These are phyloP conservation scores for Exophiala oligosperma DNA, from an alignment of 2,329 filamentous ascomycete genomes.

Conservation along the genomic window DNA sequence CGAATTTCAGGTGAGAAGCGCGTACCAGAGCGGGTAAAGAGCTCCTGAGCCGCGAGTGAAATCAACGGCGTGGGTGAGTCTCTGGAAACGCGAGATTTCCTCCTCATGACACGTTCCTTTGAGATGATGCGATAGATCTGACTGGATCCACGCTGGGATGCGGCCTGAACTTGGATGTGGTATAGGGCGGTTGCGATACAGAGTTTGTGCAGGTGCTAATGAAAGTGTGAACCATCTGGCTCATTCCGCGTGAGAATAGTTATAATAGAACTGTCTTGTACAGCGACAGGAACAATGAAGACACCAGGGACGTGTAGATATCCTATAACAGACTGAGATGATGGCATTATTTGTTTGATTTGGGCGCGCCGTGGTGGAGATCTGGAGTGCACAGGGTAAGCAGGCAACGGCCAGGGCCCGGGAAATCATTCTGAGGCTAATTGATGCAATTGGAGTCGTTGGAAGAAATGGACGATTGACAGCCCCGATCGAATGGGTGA, in stretches of 20 bases:
- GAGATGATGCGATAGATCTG: background rate
- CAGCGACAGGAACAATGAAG: background rate
- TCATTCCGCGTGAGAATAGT: background rate
- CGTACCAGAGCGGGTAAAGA: slow-evolving; percentile 3
- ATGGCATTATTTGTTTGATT: slow-evolving; percentile 26
- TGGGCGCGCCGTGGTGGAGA: slow-evolving; percentile 18
- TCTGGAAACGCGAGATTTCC: slow-evolving; percentile 19
- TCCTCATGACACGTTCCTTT: slow-evolving; percentile 24
- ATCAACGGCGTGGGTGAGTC: slow-evolving; percentile 15
- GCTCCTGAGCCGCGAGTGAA: slow-evolving; percentile 2
- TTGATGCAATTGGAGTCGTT: background rate
- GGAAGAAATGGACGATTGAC: background rate
- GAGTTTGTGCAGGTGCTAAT: slow-evolving; percentile 1
- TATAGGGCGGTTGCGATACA: background rate
- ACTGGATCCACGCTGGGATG: background rate
- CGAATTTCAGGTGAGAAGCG: background rate
- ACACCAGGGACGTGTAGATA: background rate
- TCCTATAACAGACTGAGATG: slow-evolving; percentile 15
- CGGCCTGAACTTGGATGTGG: background rate
- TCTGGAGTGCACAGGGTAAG: slow-evolving; percentile 1
- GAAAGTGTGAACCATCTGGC: background rate
- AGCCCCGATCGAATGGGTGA: background rate
- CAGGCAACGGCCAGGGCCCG: slow-evolving; percentile 2
- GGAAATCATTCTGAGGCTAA: background rate
- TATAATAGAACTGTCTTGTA: background rate